These are phyloP conservation scores for Pseudogymnoascus sp. DNA, from an alignment of 2,329 filamentous ascomycete genomes.

Conservation along the genomic window DNA sequence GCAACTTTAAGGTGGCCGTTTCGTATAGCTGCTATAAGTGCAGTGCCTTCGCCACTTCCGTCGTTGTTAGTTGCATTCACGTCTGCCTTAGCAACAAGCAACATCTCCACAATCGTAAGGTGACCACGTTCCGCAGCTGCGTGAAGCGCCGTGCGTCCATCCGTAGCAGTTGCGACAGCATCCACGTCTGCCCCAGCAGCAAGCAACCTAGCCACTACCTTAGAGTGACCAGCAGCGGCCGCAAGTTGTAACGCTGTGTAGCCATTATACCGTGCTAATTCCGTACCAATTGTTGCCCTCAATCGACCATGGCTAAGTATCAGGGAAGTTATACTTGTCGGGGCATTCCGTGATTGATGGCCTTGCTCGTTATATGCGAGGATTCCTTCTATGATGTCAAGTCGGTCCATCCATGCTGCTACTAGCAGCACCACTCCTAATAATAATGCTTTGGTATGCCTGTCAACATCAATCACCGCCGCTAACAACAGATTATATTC, in stretches of 20 bases:
- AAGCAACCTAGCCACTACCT: slow-evolving; percentile 27
- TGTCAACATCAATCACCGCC: not conserved
- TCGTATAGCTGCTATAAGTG: slow-evolving; percentile 10
- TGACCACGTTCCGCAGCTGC: slow-evolving; percentile 20
- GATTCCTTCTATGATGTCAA: not conserved
- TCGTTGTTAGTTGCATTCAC: slow-evolving; percentile 13
- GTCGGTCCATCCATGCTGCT: not conserved
- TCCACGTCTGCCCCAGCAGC: slow-evolving; percentile 24
- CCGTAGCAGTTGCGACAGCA: not conserved
- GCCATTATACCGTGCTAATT: slow-evolving; percentile 15
- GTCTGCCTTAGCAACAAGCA: slow-evolving; percentile 28
- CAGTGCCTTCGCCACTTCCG: slow-evolving; percentile 14
- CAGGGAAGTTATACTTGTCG: not conserved
- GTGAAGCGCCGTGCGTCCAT: slow-evolving; percentile 9
- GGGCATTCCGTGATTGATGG: not conserved
- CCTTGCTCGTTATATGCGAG: not conserved
- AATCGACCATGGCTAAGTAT: not conserved
- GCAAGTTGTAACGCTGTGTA: slow-evolving; percentile 36
- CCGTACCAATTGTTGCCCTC: not conserved
- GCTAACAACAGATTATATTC: not conserved
- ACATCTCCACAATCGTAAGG: slow-evolving; percentile 21
- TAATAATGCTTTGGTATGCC: not conserved
- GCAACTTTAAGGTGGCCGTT: slow-evolving; percentile 10
- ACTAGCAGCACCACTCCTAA: not conserved
- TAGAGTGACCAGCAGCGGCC: slow-evolving; percentile 23